Conservation (phyloP, 2,329 filamentous ascomycete genomes). For the Claviceps purpurea region DNA sequence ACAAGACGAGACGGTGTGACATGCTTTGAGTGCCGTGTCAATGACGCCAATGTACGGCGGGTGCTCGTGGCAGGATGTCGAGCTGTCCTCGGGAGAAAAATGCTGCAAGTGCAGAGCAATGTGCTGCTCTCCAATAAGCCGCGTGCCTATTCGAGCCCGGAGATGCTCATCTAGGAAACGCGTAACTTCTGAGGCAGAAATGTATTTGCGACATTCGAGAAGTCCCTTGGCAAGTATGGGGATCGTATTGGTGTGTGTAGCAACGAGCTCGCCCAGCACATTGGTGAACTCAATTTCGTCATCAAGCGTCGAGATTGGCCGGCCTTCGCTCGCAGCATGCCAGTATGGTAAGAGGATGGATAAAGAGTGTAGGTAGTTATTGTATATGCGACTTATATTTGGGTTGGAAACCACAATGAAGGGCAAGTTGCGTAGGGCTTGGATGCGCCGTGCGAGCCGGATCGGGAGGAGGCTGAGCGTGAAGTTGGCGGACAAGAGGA, state of each 20-base stretch:
- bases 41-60: constrained; percentile 85
- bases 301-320: constrained; percentile 46
- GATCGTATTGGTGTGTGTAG: constrained; percentile 90
- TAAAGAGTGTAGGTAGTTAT: constrained; percentile 89
- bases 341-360: constrained; percentile 77
- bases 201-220: constrained; percentile 84
- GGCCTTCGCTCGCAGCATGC: constrained; percentile 31
- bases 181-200: constrained; percentile 70
- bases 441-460: constrained; percentile 84
- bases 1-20: constrained; percentile 68
- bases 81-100: constrained; percentile 38
- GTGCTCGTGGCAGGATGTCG: constrained; percentile 36
- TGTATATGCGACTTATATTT: constrained; percentile 86
- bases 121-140: constrained; percentile 91
- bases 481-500: constrained; percentile 89
- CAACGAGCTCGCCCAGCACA: constrained; percentile 86
- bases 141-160: constrained; percentile 82
- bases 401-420: constrained; percentile 98
- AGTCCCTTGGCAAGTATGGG: constrained; percentile 85
- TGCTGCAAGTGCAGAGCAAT: constrained; percentile 79
- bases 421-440: constrained; percentile 81
- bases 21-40: constrained; percentile 75
- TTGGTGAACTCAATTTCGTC: constrained; percentile 88
- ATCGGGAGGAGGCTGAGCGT: constrained; percentile 85
- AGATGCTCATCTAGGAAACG: constrained; percentile 87